A percentile compares a stretch with the other conserved stretches of the same genome.
phyloP scores from a whole-genome alignment of 1,284 basidiomycete species.

The Cutaneotrichosporon cavernicola region DNA sequence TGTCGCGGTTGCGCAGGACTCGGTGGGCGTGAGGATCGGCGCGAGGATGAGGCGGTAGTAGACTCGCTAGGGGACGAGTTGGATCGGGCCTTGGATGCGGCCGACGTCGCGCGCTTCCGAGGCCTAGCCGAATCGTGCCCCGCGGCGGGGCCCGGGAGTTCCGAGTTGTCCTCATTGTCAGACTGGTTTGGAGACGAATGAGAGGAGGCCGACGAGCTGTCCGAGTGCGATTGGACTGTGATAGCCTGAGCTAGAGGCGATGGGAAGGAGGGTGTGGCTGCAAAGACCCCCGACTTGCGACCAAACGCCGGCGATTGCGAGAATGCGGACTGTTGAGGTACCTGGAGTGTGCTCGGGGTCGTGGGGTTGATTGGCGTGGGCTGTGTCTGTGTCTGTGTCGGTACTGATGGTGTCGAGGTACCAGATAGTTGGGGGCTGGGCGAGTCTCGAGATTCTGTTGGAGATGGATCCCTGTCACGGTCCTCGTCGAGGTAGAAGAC shows the following conservation, averaged over 20 bases:
- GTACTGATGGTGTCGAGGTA: slow-evolving; percentile 3
- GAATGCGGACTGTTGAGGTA: slow-evolving; percentile 24
- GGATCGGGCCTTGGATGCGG: neutral
- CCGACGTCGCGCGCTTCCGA: slow-evolving; percentile 3
- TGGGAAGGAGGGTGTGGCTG: slow-evolving; percentile 50
- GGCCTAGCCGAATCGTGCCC: neutral
- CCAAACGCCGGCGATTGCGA: slow-evolving; percentile 34
- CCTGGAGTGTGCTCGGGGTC: slow-evolving; percentile 24
- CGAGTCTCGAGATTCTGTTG: slow-evolving; percentile 23
- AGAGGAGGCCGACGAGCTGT: slow-evolving; percentile 42
- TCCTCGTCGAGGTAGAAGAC: slow-evolving; percentile 49
- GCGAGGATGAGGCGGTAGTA: slow-evolving; percentile 10
- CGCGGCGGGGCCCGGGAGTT: neutral
- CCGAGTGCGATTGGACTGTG: slow-evolving; percentile 44
- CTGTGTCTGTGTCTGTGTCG: slow-evolving; percentile 11
- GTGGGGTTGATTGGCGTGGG: slow-evolving; percentile 10
- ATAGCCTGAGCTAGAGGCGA: slow-evolving; percentile 49
- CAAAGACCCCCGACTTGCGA: slow-evolving; percentile 44
- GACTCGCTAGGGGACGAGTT: slow-evolving; percentile 14
- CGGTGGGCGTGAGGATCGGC: slow-evolving; percentile 33
- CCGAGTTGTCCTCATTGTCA: slow-evolving; percentile 11
- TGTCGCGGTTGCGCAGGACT: slow-evolving; percentile 31
- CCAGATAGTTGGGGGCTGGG: slow-evolving; percentile 16
- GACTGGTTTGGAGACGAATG: slow-evolving; percentile 1
- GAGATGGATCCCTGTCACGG: slow-evolving; percentile 31